Percentiles rank a stretch among this genome's conserved stretches.
These are phyloP conservation scores for Microbotryomycetes sp. DNA, from an alignment of 1,284 basidiomycete species.

Conservation along the genomic window DNA sequence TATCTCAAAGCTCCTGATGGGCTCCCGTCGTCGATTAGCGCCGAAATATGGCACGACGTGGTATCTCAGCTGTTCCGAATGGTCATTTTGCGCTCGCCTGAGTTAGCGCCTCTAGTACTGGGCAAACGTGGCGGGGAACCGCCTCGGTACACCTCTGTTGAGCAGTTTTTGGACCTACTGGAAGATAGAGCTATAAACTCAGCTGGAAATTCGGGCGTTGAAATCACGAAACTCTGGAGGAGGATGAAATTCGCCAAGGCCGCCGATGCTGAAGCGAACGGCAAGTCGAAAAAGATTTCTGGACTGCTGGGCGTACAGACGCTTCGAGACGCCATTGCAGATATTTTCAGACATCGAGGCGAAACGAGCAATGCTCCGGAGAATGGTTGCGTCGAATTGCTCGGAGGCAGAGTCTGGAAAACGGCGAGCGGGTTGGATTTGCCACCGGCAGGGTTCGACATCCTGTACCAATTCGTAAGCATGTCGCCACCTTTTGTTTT, in stretches of 20 bases:
- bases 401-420: constrained; percentile 32
- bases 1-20: background rate
- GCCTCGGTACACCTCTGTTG: background rate
- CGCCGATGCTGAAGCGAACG: background rate
- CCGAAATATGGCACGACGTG: constrained; percentile 7
- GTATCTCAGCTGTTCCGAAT: constrained; percentile 17
- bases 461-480: constrained; percentile 33
- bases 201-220: background rate
- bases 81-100: constrained; percentile 20
- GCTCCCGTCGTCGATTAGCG: background rate
- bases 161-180: constrained; percentile 19
- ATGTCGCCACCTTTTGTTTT: background rate
- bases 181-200: background rate
- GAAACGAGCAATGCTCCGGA: background rate
- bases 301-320: constrained; percentile 23
- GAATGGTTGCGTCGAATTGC: constrained; percentile 8
- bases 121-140: background rate
- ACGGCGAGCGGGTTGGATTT: background rate
- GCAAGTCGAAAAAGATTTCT: background rate
- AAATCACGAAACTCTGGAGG: constrained; percentile 16
- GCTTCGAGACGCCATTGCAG: constrained; percentile 12
- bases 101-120: constrained; percentile 19
- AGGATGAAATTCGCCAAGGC: constrained; percentile 20
- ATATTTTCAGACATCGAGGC: constrained; percentile 15
- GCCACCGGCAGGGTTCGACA: constrained; percentile 23